Evolutionary conservation across 306 rosid species (phyloP), one percentile per base, ranked within the genome.

Genomic region (Dryas alaskensis): DNA sequence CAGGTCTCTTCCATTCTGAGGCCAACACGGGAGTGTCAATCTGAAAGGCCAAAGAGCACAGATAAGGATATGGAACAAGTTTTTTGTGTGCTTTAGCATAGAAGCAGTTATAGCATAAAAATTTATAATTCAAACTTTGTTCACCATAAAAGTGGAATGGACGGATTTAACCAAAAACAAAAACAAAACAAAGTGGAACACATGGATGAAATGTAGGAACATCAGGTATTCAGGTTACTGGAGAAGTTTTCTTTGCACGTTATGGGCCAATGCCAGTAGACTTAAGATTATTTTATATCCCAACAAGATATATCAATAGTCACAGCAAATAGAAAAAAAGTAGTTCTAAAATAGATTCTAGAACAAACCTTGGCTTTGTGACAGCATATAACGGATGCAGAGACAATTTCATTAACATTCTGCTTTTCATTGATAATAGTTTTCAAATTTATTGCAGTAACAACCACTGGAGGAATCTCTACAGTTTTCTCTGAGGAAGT

Each of bases 1-100:
- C 89, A 60, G 92, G 90, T 76, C 83, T 86, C 78, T 76, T 88
- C 96, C 99, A 92, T 83, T 94, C 97, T 53, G 97, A 87, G 72
- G 96, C 87, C 88, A 88, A 75, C 96, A 92, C 90, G 19, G 99
- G 99, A 73, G 90, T 85, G 77, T 94, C 97, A 76, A 94, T 92
- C 97, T 94, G 88, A 84, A 81, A 76, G 46, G 64, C 73, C 85
- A 83, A 69, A 73, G 70, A 81, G 65, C 48, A 76, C 67, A 64
- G 69, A 31, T 68, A 14, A 47, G 19, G 10, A 65, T 12, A 72
- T 60, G 9, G 50, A 70, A 62, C 59, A 60, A n/a, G 48, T 44
- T 60, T 37, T 14, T 51, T 65, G 1, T 5, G 51, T 42, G 51
- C 22, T 4, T 49, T 57, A 11, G 42, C 61, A n/a, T 66, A 51